A percentile compares a stretch with the other conserved stretches of the same genome.
Evolutionary conservation across 2,329 filamentous ascomycete species (phyloP).

Genomic region (Fusarium guadeloupense): DNA sequence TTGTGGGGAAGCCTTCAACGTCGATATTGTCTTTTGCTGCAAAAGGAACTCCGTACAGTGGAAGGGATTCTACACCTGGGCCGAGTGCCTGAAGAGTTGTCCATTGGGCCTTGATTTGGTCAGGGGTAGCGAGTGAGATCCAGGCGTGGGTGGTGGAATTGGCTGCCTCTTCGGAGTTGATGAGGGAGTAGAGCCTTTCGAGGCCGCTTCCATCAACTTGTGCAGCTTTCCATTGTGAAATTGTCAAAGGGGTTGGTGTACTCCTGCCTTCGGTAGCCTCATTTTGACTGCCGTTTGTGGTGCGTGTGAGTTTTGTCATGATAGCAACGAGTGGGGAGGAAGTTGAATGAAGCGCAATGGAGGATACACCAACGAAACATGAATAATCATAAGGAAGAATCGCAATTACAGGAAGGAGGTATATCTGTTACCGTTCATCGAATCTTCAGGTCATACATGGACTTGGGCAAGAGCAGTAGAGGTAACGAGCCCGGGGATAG

Average conservation of each 20-base stretch:
- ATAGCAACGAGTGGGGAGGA: not conserved
- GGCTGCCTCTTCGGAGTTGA: constrained; percentile 29
- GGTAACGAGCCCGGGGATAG: constrained; percentile 3
- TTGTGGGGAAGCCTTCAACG: constrained; percentile 59
- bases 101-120: constrained; percentile 41
- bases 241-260: constrained; percentile 21
- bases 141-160: constrained; percentile 43
- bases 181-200: constrained; percentile 40
- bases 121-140: constrained; percentile 45
- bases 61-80: constrained; percentile 44
- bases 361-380: no score
- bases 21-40: constrained; percentile 67
- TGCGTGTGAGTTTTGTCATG: not conserved
- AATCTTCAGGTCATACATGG: no score
- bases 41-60: constrained; percentile 66
- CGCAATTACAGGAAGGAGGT: no score
- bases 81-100: constrained; percentile 14
- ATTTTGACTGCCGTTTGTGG: not conserved
- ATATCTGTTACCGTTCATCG: no score
- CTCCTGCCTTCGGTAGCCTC: not conserved
- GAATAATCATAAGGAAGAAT: no score
- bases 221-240: constrained; percentile 41
- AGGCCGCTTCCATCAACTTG: constrained; percentile 42
- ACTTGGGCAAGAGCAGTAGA: not conserved
- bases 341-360: no score